Evolutionary conservation across 306 rosid genomes (phyloP).

Genomic region (Geum urbanum): DNA sequence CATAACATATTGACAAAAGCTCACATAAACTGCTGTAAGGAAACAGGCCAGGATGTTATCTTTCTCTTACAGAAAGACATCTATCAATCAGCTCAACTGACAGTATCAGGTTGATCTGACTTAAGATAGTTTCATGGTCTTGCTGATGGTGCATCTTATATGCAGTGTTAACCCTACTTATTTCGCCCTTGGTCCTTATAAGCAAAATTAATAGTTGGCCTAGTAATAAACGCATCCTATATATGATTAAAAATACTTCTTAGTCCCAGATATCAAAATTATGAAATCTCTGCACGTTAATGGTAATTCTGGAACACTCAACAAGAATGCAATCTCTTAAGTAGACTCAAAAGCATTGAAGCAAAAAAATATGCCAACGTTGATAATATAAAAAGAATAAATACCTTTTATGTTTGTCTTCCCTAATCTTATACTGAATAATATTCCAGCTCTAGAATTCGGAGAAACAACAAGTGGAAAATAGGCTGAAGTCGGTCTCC

Average conservation of each 20-base stretch:
- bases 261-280: background rate
- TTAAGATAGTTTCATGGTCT: background rate
- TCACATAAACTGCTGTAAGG: background rate
- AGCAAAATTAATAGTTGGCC: background rate
- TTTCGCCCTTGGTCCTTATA: background rate
- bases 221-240: background rate
- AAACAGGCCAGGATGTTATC: background rate
- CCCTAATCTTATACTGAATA: slow-evolving; percentile 77
- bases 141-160: background rate
- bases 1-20: background rate
- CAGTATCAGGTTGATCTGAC: background rate
- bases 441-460: slow-evolving; percentile 75
- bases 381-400: slow-evolving; percentile 9
- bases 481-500: slow-evolving; percentile 70
- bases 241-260: background rate
- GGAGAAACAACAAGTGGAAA: slow-evolving; percentile 84
- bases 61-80: background rate
- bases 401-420: slow-evolving; percentile 65
- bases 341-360: background rate
- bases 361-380: slow-evolving; percentile 7
- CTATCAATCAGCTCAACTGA: background rate
- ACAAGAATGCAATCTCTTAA: background rate
- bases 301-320: background rate
- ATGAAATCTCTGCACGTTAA: background rate
- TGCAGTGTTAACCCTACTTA: background rate